Evolutionary conservation across 2,329 filamentous ascomycete species (phyloP).

Genomic region (Paradendryphiella salina): DNA sequence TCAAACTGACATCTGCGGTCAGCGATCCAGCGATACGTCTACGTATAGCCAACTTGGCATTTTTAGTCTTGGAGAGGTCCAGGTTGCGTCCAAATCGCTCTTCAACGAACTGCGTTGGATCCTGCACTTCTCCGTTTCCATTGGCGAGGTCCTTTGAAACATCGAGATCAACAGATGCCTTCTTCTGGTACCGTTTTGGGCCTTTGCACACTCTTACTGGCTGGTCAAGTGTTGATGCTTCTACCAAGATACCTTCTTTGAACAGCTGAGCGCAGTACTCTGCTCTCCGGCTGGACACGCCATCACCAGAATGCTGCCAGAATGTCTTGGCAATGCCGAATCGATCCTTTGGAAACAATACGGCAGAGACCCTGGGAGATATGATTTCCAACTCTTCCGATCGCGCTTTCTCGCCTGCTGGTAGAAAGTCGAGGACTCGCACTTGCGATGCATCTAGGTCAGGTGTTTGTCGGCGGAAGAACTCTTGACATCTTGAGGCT

Average conservation of each 20-base stretch:
- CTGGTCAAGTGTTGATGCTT: slow-evolving; percentile 48
- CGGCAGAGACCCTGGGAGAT: slow-evolving; percentile 53
- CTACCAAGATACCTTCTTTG: slow-evolving; percentile 66
- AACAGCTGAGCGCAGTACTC: slow-evolving; percentile 84
- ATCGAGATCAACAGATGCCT: slow-evolving; percentile 55
- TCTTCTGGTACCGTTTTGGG: slow-evolving; percentile 77
- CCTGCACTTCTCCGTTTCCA: slow-evolving; percentile 55
- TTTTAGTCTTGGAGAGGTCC: slow-evolving; percentile 73
- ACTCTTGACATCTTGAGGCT: slow-evolving; percentile 73
- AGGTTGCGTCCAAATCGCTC: slow-evolving; percentile 93
- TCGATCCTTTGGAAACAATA: slow-evolving; percentile 69
- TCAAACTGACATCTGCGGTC: slow-evolving; percentile 69
- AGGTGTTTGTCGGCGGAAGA: slow-evolving; percentile 66
- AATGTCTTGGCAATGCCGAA: slow-evolving; percentile 84
- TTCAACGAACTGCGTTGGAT: slow-evolving; percentile 82
- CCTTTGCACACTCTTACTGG: slow-evolving; percentile 62
- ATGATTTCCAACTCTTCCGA: slow-evolving; percentile 53
- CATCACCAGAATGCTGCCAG: slow-evolving; percentile 96
- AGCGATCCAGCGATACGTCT: slow-evolving; percentile 87
- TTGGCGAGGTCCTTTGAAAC: slow-evolving; percentile 18
- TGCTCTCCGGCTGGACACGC: slow-evolving; percentile 84
- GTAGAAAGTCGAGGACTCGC: slow-evolving; percentile 63
- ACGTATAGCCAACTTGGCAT: slow-evolving; percentile 83
- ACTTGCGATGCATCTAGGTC: slow-evolving; percentile 56
- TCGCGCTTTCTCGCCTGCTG: slow-evolving; percentile 60